Percentiles rank a stretch among this genome's conserved stretches.
These are phyloP conservation scores for Salix udensis DNA, from an alignment of 345 rosid species.

Conservation along the genomic window DNA sequence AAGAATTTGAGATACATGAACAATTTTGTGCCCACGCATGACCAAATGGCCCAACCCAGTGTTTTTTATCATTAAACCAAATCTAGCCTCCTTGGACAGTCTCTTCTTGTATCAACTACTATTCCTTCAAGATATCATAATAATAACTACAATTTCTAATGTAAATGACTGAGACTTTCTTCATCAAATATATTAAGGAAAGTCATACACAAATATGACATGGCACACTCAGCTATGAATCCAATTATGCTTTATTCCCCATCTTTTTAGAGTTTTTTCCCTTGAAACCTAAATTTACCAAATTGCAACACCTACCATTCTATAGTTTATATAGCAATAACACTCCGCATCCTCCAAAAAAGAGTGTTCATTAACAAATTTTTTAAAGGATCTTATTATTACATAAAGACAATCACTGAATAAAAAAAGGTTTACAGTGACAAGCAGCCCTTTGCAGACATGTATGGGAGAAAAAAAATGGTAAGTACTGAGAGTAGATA, in stretches of 20 bases:
- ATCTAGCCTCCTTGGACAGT: not conserved
- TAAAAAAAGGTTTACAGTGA: not conserved
- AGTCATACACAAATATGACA: not conserved
- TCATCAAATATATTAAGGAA: not conserved
- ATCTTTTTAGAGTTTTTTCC: not conserved
- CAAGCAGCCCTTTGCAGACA: not conserved
- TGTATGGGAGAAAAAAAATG: not conserved
- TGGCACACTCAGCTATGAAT: not conserved
- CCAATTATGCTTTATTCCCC: not conserved
- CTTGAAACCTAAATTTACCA: not conserved
- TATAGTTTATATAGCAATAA: not conserved
- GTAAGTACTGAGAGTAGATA: not conserved
- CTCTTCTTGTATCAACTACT: not conserved
- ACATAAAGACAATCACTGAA: not conserved
- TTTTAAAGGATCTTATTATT: not conserved
- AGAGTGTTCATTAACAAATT: not conserved
- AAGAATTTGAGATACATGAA: not conserved
- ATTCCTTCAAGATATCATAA: not conserved
- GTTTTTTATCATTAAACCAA: not conserved
- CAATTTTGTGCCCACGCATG: not conserved
- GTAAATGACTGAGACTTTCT: not conserved
- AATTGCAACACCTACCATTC: not conserved
- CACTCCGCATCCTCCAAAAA: not conserved
- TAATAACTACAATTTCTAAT: not conserved
- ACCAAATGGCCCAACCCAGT: not conserved